Base-by-base conservation (phyloP, 176 grass and related monocot genomes). In the Dendrocalamus sinicus region DNA sequence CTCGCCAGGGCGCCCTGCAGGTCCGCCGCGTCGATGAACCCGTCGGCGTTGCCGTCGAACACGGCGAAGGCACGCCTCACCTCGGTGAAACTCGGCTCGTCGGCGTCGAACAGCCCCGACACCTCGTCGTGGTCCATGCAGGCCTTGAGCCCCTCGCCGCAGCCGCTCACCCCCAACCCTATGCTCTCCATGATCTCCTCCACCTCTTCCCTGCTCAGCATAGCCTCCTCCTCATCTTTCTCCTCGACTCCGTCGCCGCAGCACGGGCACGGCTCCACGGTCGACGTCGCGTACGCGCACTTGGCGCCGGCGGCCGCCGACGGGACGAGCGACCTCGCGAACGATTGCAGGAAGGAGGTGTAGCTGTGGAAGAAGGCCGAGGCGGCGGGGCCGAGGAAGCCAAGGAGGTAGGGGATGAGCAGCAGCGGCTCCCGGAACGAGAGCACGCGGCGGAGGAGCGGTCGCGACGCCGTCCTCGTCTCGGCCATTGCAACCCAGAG, bases 41-140 rank as follows among this genome's bases (percentile, higher is more conserved):
- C 96, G 76, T 98, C 96, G 39, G 51, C 1, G 64, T 95, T 83
- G 72, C 54, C 81, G 41, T 98, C 96, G 51, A 98, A 94, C 23
- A 94, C 84, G 12, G 74, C 89, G 88, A 98, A 98, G 6, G 86
- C 96, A 57, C 81, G 50, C 28, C 89, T 78, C 47, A 91, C 80
- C 89, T 98, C 95, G 14, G 65, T 80, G 78, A 98, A 88, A 70
- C 95, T 95, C 4, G 96, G 93, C 80, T 98, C 96, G 6, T 84
- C 90, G 76, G 90, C 85, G 39, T 95, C 93, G 62, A 98, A 98
- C 60, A 98, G 24, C 13, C 40, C 20, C 0, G 43, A n/a, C 12
- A 88, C 79, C 44, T 98, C 89, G 48, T 45, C 58, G 66, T n/a
- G 64, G 50, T 81, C 80, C 54, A 90, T 59, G 17, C 9, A 41